These are phyloP conservation scores for Naematelia encephala DNA, from an alignment of 768 basidiomycete species.

Conservation along the genomic window DNA sequence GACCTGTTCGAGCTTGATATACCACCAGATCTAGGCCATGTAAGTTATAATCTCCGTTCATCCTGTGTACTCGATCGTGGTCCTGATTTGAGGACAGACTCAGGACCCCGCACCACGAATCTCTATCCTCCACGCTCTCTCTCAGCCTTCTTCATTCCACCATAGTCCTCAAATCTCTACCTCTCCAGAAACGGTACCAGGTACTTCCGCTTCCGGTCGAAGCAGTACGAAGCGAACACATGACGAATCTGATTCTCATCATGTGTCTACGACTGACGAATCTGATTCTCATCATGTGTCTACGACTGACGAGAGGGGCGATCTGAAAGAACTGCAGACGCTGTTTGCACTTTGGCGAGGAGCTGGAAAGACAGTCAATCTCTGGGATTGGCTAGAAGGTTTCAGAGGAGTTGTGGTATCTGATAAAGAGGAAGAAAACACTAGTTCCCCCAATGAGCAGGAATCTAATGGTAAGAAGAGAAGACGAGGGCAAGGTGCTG, in stretches of 20 bases:
- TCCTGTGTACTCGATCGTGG: neutral
- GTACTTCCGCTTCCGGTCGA: neutral
- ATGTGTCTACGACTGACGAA: too few relatives aligned
- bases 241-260: too few relatives aligned
- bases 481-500: neutral
- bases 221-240: neutral
- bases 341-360: slow-evolving; percentile 35
- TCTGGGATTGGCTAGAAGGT: slow-evolving; percentile 46
- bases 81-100: too few relatives aligned
- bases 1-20: slow-evolving; percentile 19
- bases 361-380: slow-evolving; percentile 38
- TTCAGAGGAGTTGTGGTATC: slow-evolving; percentile 21
- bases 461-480: neutral
- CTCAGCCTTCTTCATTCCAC: slow-evolving; percentile 7
- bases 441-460: neutral
- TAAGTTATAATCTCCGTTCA: slow-evolving; percentile 4
- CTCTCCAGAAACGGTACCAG: neutral
- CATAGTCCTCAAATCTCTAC: neutral
- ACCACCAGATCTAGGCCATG: slow-evolving; percentile 13
- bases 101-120: slow-evolving; percentile 36
- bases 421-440: neutral
- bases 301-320: slow-evolving; percentile 15
- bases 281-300: too few relatives aligned
- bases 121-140: slow-evolving; percentile 34
- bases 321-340: slow-evolving; percentile 31